Percentiles rank a stretch among this genome's conserved stretches.
Evolutionary conservation across 1,284 basidiomycete genomes (phyloP).

Genomic region (Heterobasidion annosum): DNA sequence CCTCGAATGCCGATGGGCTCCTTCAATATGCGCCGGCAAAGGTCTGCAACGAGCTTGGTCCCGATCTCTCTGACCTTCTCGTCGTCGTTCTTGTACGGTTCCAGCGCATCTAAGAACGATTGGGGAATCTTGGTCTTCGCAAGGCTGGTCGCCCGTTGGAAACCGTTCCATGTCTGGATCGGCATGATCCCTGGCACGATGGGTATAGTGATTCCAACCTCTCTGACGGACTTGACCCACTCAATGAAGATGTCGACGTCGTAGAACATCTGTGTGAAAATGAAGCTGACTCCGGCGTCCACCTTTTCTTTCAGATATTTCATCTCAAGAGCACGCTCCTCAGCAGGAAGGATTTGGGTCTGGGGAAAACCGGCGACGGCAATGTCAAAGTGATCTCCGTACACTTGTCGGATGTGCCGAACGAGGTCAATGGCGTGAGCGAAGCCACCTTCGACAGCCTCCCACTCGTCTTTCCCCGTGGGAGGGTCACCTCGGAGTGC

Average conservation of each 20-base stretch:
- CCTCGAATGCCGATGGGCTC: conserved; percentile 77
- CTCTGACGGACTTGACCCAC: conserved; percentile 81
- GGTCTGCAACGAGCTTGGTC: conserved; percentile 80
- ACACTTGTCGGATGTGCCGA: conserved; percentile 69
- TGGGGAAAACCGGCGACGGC: conserved; percentile 91
- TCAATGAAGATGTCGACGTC: conserved; percentile 78
- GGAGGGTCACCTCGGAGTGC: conserved; percentile 94
- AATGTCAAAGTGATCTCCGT: conserved; percentile 91
- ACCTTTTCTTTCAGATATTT: conserved; percentile 82
- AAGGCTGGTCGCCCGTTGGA: conserved; percentile 85
- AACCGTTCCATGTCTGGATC: conserved; percentile 97
- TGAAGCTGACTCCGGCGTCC: conserved; percentile 82
- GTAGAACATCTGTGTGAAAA: conserved; percentile 97
- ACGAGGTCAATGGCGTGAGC: conserved; percentile 88
- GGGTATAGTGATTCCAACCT: conserved; percentile 85
- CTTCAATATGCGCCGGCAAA: conserved; percentile 77
- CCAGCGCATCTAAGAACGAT: conserved; percentile 71
- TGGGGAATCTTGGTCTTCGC: conserved; percentile 84
- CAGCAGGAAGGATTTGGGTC: conserved; percentile 49
- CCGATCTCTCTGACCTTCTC: conserved; percentile 87
- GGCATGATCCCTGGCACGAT: conserved; percentile 97
- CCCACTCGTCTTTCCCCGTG: conserved; percentile 83
- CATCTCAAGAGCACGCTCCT: conserved; percentile 80
- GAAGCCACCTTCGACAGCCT: conserved; percentile 84
- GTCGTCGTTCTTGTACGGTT: conserved; percentile 88